Evolutionary conservation across 805 yeast species (phyloP).

Genomic region (Pichia sporocuriosa): DNA sequence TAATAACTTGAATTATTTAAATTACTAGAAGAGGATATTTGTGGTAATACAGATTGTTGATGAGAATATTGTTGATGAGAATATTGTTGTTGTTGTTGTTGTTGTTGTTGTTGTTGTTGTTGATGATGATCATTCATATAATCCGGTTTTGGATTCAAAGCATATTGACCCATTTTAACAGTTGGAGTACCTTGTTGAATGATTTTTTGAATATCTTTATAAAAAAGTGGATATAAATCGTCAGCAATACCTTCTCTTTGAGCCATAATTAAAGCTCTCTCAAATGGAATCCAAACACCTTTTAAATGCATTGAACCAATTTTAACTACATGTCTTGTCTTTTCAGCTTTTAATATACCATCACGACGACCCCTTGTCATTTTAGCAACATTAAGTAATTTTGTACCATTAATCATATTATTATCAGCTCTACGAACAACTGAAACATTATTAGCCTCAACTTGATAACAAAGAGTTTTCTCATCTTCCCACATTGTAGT

Average conservation of each 20-base stretch:
- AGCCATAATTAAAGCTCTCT: conserved; percentile 62
- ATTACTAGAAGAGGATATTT: no score
- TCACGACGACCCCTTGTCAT: conserved; percentile 72
- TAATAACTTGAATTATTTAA: no score
- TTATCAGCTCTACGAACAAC: conserved; percentile 67
- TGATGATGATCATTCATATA: neutral
- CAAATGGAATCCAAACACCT: conserved; percentile 75
- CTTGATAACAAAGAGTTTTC: conserved; percentile 64
- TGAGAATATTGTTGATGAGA: neutral
- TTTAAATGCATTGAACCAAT: conserved; percentile 71
- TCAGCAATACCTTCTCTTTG: conserved; percentile 61
- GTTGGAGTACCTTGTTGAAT: conserved; percentile 35
- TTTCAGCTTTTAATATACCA: conserved; percentile 61
- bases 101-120: conserved; percentile 3
- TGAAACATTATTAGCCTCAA: conserved; percentile 59
- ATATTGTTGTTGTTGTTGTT: neutral
- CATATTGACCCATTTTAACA: conserved; percentile 18
- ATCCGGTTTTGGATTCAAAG: conserved; percentile 8
- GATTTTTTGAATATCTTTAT: conserved; percentile 53
- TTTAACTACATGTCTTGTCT: conserved; percentile 61
- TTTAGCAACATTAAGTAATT: conserved; percentile 59
- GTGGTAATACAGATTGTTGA: neutral
- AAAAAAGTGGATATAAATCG: conserved; percentile 50
- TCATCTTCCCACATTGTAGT: conserved; percentile 77
- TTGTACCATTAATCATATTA: conserved; percentile 68